Evolutionary conservation across 1,139 yeast species (phyloP).

Genomic region (Geotrichum candidum): DNA sequence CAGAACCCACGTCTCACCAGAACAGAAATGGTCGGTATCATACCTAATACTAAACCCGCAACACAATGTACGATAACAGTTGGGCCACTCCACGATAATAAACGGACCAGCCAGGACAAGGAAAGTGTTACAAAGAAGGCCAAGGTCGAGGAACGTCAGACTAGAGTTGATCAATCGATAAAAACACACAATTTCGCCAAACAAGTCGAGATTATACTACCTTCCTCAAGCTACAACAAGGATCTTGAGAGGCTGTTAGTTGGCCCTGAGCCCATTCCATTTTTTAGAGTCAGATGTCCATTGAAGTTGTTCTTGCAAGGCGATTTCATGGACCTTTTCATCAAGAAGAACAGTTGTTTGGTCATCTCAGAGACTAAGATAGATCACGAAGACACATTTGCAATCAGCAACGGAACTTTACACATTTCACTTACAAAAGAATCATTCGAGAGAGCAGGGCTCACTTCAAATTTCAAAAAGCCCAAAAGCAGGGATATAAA

Average conservation of each 20-base stretch:
- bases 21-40: neutral
- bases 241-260: neutral
- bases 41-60: neutral
- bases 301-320: slow-evolving; percentile 10
- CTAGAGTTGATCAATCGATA: slow-evolving; percentile 1
- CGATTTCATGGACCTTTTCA: slow-evolving; percentile 11
- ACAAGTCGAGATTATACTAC: slow-evolving; percentile 12
- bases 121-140: neutral
- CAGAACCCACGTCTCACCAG: neutral
- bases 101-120: neutral
- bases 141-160: neutral
- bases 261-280: neutral
- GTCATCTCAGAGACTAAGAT: slow-evolving; percentile 25
- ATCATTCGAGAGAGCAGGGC: slow-evolving; percentile 34
- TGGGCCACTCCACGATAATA: neutral
- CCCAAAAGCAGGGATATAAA: slow-evolving; percentile 6
- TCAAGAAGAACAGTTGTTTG: slow-evolving; percentile 15
- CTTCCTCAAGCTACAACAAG: neutral
- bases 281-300: slow-evolving; percentile 9
- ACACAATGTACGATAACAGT: slow-evolving; percentile 4
- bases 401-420: slow-evolving; percentile 29
- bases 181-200: slow-evolving; percentile 20
- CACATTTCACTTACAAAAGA: slow-evolving; percentile 32
- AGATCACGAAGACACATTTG: slow-evolving; percentile 34
- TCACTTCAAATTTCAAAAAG: slow-evolving; percentile 18